Evolutionary conservation across 179 eudicot genomes (phyloP).

Genomic region (Gypsophila paniculata): DNA sequence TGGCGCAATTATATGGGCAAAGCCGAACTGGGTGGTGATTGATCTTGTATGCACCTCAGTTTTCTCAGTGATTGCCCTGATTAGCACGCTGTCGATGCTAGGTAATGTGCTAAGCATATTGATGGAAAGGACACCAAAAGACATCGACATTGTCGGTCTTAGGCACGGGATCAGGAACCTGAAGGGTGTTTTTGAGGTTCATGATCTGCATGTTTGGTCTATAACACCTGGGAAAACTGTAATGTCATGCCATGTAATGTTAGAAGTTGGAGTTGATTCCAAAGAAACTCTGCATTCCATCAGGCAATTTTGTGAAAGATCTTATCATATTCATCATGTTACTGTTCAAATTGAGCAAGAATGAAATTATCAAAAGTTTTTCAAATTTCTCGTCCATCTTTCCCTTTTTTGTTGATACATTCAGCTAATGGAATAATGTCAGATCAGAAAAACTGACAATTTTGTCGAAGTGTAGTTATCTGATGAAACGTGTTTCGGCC

Average conservation of each 20-base stretch:
- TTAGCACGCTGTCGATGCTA: slow-evolving; percentile 45
- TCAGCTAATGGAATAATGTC: neutral
- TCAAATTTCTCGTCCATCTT: neutral
- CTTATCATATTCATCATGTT: slow-evolving; percentile 39
- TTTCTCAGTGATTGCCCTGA: slow-evolving; percentile 34
- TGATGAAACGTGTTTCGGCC: too few relatives aligned
- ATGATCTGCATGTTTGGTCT: slow-evolving; percentile 61
- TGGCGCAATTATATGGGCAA: slow-evolving; percentile 45
- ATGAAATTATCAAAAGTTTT: neutral
- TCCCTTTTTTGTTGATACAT: neutral
- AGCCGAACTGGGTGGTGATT: slow-evolving; percentile 44
- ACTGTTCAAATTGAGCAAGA: slow-evolving; percentile 39
- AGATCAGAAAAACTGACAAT: neutral
- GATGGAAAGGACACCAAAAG: slow-evolving; percentile 54
- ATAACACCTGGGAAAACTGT: slow-evolving; percentile 43
- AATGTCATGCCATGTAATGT: slow-evolving; percentile 45
- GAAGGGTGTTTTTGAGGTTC: slow-evolving; percentile 44
- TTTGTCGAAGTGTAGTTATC: neutral
- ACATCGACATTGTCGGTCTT: slow-evolving; percentile 34
- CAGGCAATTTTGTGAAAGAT: slow-evolving; percentile 31
- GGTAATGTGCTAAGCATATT: slow-evolving; percentile 29
- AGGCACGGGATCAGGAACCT: slow-evolving; percentile 34
- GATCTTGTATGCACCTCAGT: slow-evolving; percentile 47
- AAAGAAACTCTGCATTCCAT: slow-evolving; percentile 29
- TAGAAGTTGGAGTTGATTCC: slow-evolving; percentile 31